Base-by-base conservation (phyloP, 23 red algal genomes). In the Chondrus crispus region DNA sequence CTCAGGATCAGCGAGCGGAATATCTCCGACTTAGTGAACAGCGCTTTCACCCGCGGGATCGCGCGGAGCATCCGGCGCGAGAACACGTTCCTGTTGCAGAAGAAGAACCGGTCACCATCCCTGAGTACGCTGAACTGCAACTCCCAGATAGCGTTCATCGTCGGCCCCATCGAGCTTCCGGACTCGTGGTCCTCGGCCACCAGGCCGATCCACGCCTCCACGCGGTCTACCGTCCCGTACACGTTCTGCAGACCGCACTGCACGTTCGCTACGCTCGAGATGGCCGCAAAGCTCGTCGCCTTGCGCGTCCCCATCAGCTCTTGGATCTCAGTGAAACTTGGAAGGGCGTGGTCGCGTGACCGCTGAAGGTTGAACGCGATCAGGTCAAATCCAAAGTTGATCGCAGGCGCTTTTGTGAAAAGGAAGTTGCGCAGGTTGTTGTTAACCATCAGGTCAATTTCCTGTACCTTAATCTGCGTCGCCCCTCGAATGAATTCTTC, bases 281-380 rank as follows among this genome's bases (percentile, higher is more conserved):
- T 68, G 35, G 50, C 84, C 2, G 62, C 62, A 45, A 72, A 88
- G n/a, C 60, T 72, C 12, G 19, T 47, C 7, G 32, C 54, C 5
- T 13, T 46, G 13, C 12, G 36, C 32, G 74, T 24, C 9, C 81
- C 55, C 20, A 85, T 29, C 19, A 60, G 8, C 6, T 7, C 35
- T 47, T 64, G 84, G 16, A 68, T 46, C 20, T 68, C 5, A 69
- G 70, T 88, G 84, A 40, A 68, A 32, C 62, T 72, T 14, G 63
- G 63, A 26, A 88, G 24, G 39, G 42, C 58, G 55, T 95, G 93
- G 40, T 95, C 93, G 19, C 93, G 68, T 29, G 74, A 64, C 14
- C 93, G 93, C 41, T 95, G 93, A 50, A 87, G 33, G 45, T 95
- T 95, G 38, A 95, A 57, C 11, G 93, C n/a, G 33, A 95, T 68